Conservation (phyloP, 441 rosid species). For the Brassica balearica region DNA sequence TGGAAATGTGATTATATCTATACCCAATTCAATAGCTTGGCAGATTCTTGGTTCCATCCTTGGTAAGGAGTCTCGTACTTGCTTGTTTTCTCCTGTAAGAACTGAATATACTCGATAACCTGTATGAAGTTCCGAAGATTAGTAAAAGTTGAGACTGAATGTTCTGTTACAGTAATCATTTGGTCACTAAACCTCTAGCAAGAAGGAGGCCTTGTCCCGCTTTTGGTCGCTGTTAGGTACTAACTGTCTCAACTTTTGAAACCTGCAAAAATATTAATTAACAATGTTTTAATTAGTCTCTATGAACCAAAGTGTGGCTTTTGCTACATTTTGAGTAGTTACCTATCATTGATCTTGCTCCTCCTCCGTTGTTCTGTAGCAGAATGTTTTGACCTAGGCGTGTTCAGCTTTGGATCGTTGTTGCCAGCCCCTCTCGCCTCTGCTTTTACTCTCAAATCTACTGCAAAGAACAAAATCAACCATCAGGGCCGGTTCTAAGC, state of each 20-base stretch:
- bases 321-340: neutral
- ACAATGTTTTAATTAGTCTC: too few relatives aligned
- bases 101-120: constrained; percentile 83
- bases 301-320: neutral
- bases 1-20: constrained; percentile 41
- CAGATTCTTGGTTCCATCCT: constrained; percentile 5
- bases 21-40: constrained; percentile 62
- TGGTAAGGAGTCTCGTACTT: constrained; percentile 61
- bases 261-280: constrained; percentile 18
- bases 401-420: constrained; percentile 74
- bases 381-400: constrained; percentile 97
- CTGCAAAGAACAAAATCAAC: constrained; percentile 9
- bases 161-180: too few relatives aligned
- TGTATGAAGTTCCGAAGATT: constrained; percentile 10
- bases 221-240: constrained; percentile 91
- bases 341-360: constrained; percentile 96
- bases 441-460: constrained; percentile 64
- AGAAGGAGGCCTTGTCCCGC: constrained; percentile 94
- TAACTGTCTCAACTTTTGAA: constrained; percentile 83
- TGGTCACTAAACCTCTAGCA: constrained; percentile 63
- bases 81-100: constrained; percentile 74
- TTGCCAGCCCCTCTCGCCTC: constrained; percentile 55
- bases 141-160: too few relatives aligned
- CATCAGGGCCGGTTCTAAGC: too few relatives aligned
- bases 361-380: constrained; percentile 97